These are phyloP conservation scores for Sphaerostilbella broomeana DNA, from an alignment of 2,329 filamentous ascomycete species.

Conservation along the genomic window DNA sequence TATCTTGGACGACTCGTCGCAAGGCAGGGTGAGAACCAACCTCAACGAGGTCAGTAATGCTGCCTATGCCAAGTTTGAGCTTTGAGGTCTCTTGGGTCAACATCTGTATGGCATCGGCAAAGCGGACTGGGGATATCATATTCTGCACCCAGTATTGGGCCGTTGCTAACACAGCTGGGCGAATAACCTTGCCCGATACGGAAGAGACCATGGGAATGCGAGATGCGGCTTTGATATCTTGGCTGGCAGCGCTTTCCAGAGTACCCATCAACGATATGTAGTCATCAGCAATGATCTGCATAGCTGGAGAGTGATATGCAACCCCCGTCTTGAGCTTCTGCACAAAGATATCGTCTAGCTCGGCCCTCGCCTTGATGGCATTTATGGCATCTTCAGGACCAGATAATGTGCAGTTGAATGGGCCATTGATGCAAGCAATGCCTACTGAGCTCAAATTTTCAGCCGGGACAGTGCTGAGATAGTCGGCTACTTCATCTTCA, in stretches of 20 bases:
- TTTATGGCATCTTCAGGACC: conserved; percentile 20
- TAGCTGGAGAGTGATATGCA: conserved; percentile 20
- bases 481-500: not conserved
- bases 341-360: conserved; percentile 20
- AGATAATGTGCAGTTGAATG: conserved; percentile 24
- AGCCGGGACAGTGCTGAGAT: not conserved
- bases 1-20: conserved; percentile 1
- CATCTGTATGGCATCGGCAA: conserved; percentile 1
- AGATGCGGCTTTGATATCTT: not conserved
- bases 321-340: conserved; percentile 17
- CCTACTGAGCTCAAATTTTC: conserved; percentile 7
- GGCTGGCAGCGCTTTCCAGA: not conserved
- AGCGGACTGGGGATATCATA: conserved; percentile 8
- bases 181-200: conserved; percentile 1
- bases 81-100: conserved; percentile 2
- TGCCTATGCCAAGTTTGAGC: not conserved
- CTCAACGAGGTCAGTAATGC: conserved; percentile 5
- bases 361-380: conserved; percentile 16
- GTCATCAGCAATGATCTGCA: conserved; percentile 28
- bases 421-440: conserved; percentile 27
- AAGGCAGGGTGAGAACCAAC: conserved; percentile 7
- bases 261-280: conserved; percentile 28
- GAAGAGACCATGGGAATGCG: conserved; percentile 8
- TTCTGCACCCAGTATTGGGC: conserved; percentile 12
- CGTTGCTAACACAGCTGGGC: not conserved